Percentiles rank a stretch among this genome's conserved stretches.
Evolutionary conservation across 2,329 filamentous ascomycete species (phyloP).

Genomic region (Colletotrichum ledebouriae): DNA sequence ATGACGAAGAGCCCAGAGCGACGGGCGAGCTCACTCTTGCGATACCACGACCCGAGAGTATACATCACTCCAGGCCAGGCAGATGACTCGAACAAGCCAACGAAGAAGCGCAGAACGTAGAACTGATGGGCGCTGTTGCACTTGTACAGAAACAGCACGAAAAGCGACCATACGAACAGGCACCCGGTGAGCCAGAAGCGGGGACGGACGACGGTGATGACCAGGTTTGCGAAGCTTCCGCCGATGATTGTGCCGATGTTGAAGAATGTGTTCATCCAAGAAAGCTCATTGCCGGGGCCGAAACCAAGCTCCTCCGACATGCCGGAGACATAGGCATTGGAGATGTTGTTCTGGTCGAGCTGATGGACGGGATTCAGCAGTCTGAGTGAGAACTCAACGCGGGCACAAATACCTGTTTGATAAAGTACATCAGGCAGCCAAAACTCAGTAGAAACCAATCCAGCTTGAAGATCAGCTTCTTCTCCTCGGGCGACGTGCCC

Average conservation of each 20-base stretch:
- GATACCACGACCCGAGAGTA: slow-evolving; percentile 71
- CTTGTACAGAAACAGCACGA: slow-evolving; percentile 57
- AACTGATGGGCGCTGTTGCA: slow-evolving; percentile 54
- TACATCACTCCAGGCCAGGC: slow-evolving; percentile 68
- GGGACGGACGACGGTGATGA: slow-evolving; percentile 59
- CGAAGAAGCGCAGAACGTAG: slow-evolving; percentile 65
- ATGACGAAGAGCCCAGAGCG: slow-evolving; percentile 70
- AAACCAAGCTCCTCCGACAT: slow-evolving; percentile 62
- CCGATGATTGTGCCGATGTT: slow-evolving; percentile 62
- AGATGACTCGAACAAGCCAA: slow-evolving; percentile 67
- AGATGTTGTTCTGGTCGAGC: slow-evolving; percentile 61
- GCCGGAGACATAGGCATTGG: slow-evolving; percentile 63
- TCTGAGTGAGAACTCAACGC: too few species aligned
- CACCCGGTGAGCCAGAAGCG: slow-evolving; percentile 58
- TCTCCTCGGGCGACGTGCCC: slow-evolving; percentile 56
- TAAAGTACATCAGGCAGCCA: slow-evolving; percentile 61
- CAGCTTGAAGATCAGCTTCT: slow-evolving; percentile 62
- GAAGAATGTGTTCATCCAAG: slow-evolving; percentile 62
- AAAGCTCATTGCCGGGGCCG: slow-evolving; percentile 56
- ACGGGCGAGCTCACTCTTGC: slow-evolving; percentile 68
- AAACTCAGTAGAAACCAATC: slow-evolving; percentile 60
- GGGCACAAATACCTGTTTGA: slow-evolving; percentile 51
- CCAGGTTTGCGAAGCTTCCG: slow-evolving; percentile 57
- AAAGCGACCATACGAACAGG: slow-evolving; percentile 54
- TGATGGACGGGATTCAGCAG: neutral